A percentile compares a stretch with the other conserved stretches of the same genome.
Evolutionary conservation across 2,329 filamentous ascomycete species (phyloP).

Genomic region (Byssothecium circinans): DNA sequence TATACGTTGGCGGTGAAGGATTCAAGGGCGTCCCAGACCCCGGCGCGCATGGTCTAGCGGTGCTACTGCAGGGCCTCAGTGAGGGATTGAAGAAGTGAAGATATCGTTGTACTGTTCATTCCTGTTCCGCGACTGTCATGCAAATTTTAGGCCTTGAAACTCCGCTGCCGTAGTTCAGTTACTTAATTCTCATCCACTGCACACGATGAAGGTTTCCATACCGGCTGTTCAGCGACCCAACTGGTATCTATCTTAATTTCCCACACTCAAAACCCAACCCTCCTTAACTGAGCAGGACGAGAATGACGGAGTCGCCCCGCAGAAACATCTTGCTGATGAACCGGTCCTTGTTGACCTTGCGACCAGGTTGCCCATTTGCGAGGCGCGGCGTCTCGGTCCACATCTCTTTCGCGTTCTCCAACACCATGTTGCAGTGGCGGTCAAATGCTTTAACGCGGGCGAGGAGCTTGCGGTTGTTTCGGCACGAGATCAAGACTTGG

Average conservation of each 20-base stretch:
- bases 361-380: constrained; percentile 83
- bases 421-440: constrained; percentile 97
- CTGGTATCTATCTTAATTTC: constrained; percentile 7
- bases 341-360: constrained; percentile 93
- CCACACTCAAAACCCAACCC: constrained; percentile 1
- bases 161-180: constrained; percentile 22
- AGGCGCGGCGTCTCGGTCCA: constrained; percentile 92
- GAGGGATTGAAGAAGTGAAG: constrained; percentile 49
- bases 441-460: constrained; percentile 98
- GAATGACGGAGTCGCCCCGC: constrained; percentile 82
- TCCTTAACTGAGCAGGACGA: constrained; percentile 75
- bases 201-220: constrained; percentile 1
- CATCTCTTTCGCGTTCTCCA: constrained; percentile 99
- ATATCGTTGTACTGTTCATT: constrained; percentile 30
- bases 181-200: constrained; percentile 2
- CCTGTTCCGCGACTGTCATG: constrained; percentile 30
- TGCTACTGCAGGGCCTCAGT: constrained; percentile 79
- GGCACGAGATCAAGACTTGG: constrained; percentile 94
- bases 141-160: constrained; percentile 38
- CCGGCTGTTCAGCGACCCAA: constrained; percentile 14
- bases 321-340: constrained; percentile 99
- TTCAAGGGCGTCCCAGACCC: constrained; percentile 75
- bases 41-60: constrained; percentile 75
- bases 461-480: constrained; percentile 97
- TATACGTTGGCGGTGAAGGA: constrained; percentile 77